Percentiles rank a stretch among this genome's conserved stretches.
These are phyloP conservation scores for Lichina pygmaea DNA, from an alignment of 495 filamentous ascomycete genomes.

Conservation along the genomic window DNA sequence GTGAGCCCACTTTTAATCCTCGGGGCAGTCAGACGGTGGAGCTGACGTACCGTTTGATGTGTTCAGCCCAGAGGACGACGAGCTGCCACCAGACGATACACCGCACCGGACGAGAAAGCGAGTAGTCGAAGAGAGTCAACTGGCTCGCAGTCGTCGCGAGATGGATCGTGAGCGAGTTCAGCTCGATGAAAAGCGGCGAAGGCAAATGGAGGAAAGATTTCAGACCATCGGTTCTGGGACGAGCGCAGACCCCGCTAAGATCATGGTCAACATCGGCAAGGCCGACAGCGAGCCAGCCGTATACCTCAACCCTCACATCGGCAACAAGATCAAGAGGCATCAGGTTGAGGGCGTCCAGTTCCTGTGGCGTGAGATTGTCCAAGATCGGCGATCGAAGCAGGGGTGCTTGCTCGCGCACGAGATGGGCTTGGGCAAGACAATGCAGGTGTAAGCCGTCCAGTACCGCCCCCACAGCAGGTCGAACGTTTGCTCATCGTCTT, in stretches of 20 bases:
- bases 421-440: constrained; percentile 86
- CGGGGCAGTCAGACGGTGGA: too few relatives aligned
- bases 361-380: constrained; percentile 66
- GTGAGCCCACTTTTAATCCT: too few relatives aligned
- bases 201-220: constrained; percentile 18
- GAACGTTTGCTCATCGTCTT: neutral
- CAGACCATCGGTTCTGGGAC: constrained; percentile 9
- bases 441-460: constrained; percentile 36
- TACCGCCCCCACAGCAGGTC: neutral
- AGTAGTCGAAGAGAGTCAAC: constrained; percentile 16
- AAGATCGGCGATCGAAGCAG: constrained; percentile 21
- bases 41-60: too few relatives aligned
- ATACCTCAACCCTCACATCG: constrained; percentile 21
- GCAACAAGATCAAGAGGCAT: constrained; percentile 25
- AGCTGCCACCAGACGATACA: too few relatives aligned
- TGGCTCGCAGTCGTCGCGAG: constrained; percentile 19
- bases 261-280: constrained; percentile 49
- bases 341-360: constrained; percentile 54
- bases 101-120: constrained; percentile 17
- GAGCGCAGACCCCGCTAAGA: constrained; percentile 15
- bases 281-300: constrained; percentile 24
- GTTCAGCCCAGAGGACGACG: too few relatives aligned
- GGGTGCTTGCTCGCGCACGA: constrained; percentile 76
- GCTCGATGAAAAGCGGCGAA: constrained; percentile 22
- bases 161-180: constrained; percentile 16